A percentile compares a stretch with the other conserved stretches of the same genome.
Evolutionary conservation across 345 rosid species (phyloP).

Genomic region (Capsella bursapastoris): DNA sequence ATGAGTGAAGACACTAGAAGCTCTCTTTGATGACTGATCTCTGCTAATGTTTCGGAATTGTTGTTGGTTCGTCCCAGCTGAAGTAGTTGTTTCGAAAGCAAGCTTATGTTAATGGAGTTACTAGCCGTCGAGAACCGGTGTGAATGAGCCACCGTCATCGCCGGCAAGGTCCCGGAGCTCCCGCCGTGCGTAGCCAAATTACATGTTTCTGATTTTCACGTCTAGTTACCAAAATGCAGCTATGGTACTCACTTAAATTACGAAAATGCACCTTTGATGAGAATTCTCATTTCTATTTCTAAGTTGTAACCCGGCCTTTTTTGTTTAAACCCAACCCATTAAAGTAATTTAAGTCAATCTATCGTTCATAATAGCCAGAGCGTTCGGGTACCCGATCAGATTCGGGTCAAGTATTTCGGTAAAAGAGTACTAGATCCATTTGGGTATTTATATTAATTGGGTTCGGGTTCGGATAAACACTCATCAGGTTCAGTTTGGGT

Average conservation of each 20-base stretch:
- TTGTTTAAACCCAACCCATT: neutral
- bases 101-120: conserved; percentile 19
- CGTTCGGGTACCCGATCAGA: too few species aligned
- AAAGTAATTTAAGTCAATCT: neutral
- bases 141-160: conserved; percentile 41
- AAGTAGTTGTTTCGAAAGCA: conserved; percentile 39
- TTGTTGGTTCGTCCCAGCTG: conserved; percentile 34
- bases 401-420: too few species aligned
- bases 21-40: conserved; percentile 35
- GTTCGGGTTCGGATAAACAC: too few species aligned
- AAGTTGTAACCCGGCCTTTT: neutral
- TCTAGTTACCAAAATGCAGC: neutral
- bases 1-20: conserved; percentile 50
- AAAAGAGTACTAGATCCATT: too few species aligned
- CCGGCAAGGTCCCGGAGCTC: conserved; percentile 9
- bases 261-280: neutral
- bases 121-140: conserved; percentile 42
- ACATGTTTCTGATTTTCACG: neutral
- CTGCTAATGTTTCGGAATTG: conserved; percentile 36
- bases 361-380: too few species aligned
- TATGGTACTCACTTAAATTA: neutral
- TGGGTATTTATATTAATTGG: too few species aligned
- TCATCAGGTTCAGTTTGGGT: too few species aligned
- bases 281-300: neutral
- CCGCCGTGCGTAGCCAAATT: neutral